Base-by-base conservation (phyloP, 1,284 basidiomycete genomes). In the Pseudozyma thailandica region DNA sequence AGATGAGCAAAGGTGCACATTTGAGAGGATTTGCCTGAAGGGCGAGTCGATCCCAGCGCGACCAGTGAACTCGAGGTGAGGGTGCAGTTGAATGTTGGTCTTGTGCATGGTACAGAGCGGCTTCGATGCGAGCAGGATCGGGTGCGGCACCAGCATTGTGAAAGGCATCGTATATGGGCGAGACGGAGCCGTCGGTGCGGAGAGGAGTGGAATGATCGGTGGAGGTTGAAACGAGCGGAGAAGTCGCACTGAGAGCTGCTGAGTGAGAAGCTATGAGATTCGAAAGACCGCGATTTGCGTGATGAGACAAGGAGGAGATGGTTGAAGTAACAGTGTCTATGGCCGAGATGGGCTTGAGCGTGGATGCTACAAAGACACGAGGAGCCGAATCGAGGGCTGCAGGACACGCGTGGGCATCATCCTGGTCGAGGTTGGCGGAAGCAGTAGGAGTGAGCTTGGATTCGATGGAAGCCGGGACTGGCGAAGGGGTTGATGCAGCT, bases 121-220 rank as follows among this genome's bases (percentile, higher is more conserved):
- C 56, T 18, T 56, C 35, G 18, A 63, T 59, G 38, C 48, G 38
- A 15, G 30, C 35, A 6, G 56, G 66, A 25, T 58, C 51, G n/a
- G 59, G 59, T 18, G 39, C 1, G 2, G 47, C 25, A 30, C 61
- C 62, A 6, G 55, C 49, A 28, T 72, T 72, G 46, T 66, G 57
- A 21, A 72, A 72, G 20, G 69, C 69, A 21, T 65, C 62, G 37
- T 72, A 72, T 44, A 72, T 65, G 25, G 69, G 69, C 7, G 62
- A 72, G 48, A 66, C 51, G 48, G 69, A 61, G 46, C 69, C 59
- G 18, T 72, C 63, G 16, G 53, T 39, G 21, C 57, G 57, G 8
- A 58, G 42, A n/a, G 51, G 46, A 12, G 56, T 65, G 4, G 50
- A 39, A 5, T 38, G 35, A 23, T 52, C 50, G 28, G 50, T 28